These are phyloP conservation scores for Pistacia vera DNA, from an alignment of 345 rosid species.

Conservation along the genomic window DNA sequence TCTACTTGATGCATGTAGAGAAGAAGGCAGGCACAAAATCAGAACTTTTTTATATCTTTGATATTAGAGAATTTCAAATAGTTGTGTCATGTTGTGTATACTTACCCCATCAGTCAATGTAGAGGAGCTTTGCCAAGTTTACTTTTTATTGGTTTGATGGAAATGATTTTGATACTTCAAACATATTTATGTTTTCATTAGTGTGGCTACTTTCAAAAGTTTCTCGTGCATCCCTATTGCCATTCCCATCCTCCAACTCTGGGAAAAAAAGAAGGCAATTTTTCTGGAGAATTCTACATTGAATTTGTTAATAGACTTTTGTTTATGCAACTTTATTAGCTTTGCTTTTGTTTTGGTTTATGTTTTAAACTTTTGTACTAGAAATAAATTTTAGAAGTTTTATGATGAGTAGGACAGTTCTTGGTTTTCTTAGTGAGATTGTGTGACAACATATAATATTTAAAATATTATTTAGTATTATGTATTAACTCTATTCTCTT, in stretches of 20 bases:
- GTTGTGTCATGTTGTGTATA: background rate
- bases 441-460: background rate
- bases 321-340: background rate
- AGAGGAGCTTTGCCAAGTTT: background rate
- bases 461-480: conserved; percentile 12
- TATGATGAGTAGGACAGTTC: background rate
- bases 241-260: no score
- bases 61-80: background rate
- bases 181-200: background rate
- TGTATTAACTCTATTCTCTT: conserved; percentile 10
- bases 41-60: no score
- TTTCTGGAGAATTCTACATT: background rate
- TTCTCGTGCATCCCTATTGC: background rate
- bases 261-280: background rate
- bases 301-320: background rate
- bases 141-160: background rate
- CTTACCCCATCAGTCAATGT: background rate
- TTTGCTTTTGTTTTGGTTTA: background rate
- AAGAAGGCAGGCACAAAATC: no score
- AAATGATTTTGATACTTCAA: background rate
- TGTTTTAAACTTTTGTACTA: background rate
- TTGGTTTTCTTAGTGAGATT: conserved; percentile 4
- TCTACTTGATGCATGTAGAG: background rate
- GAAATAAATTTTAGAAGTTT: background rate
- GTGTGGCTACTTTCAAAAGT: background rate